Base-by-base conservation (phyloP, 495 filamentous ascomycete species). In the Bombardia bombarda region DNA sequence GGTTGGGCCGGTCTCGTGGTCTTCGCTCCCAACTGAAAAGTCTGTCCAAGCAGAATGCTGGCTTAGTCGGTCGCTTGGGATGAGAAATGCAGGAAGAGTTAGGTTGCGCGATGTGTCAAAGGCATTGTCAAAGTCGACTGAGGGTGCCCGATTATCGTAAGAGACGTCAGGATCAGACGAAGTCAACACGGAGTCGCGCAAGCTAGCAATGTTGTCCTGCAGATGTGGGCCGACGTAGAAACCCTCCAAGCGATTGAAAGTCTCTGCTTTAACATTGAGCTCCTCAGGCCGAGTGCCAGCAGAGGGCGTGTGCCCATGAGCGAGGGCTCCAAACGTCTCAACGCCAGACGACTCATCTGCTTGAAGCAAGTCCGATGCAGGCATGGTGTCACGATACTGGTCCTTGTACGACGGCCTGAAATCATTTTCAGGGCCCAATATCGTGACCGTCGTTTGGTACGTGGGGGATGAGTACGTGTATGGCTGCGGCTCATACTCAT, bases 11-110 rank as follows among this genome's bases (percentile, higher is more conserved):
- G 44, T 44, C 21, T 62, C 51, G n/a, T 42, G 57, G 18, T 66
- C 59, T 26, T 72, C 68, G 31, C 69, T 72, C 12, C 69, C 71
- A 32, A 78, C 60, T 1, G 74, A 73, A 43, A 69, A 70, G 57
- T 78, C 72, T n/a, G 74, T 78, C 74, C 74, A 78, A 12, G 65
- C 56, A 10, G 73, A 73, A 19, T 66, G 61, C 24, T 70, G 65
- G 43, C 74, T 78, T 17, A 61, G 50, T n/a, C 72, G 66, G 46
- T 73, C 69, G 37, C 58, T 57, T 5, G 68, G 69, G 7, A 61
- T 56, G 5, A 68, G 60, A 24, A 67, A 62, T 31, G 58, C 60
- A 22, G 70, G 70, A 8, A 72, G 60, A 3, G 57, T 52, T 23
- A 73, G 49, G 32, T 55, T 67, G 49, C 60, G 60, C 21, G 58